A percentile compares a stretch with the other conserved stretches of the same genome.
These are phyloP conservation scores for Suhomyces xylopsoci DNA, from an alignment of 805 yeast species.

Conservation along the genomic window DNA sequence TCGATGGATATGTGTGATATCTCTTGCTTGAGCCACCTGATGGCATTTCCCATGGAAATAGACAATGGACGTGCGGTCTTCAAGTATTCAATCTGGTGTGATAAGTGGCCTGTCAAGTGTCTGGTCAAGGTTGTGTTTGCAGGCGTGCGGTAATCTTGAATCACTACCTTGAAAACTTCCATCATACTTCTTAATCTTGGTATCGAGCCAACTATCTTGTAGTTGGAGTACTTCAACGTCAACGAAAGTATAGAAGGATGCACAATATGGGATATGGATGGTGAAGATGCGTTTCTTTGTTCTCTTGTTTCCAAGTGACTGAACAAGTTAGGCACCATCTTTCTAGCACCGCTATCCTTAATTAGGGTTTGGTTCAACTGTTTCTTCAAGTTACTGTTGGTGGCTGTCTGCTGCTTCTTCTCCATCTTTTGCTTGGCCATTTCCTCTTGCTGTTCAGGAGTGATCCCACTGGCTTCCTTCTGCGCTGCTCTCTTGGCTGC, in stretches of 20 bases:
- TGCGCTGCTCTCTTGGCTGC: conserved; percentile 91
- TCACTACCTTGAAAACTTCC: conserved; percentile 76
- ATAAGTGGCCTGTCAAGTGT: conserved; percentile 80
- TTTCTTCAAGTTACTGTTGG: conserved; percentile 51
- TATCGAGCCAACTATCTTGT: conserved; percentile 85
- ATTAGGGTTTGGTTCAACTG: conserved; percentile 51
- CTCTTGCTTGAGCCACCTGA: conserved; percentile 94
- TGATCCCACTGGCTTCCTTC: conserved; percentile 63
- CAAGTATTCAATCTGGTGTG: conserved; percentile 89
- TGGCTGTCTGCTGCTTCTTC: conserved; percentile 39
- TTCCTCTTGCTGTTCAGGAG: conserved; percentile 44
- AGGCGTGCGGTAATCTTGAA: conserved; percentile 80
- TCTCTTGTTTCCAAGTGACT: conserved; percentile 79
- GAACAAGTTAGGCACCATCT: conserved; percentile 62
- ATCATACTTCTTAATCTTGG: conserved; percentile 84
- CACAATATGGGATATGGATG: conserved; percentile 60
- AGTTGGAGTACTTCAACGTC: conserved; percentile 77
- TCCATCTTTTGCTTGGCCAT: conserved; percentile 42
- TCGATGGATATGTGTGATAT: conserved; percentile 81
- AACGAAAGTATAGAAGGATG: conserved; percentile 83
- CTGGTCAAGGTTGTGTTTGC: conserved; percentile 80
- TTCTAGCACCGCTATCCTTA: conserved; percentile 33
- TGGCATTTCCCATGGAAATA: conserved; percentile 96
- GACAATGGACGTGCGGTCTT: conserved; percentile 89
- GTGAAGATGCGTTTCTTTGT: conserved; percentile 60